Evolutionary conservation across 352 stramenopile species (phyloP), one percentile per base, ranked within the genome.

Genomic region (Phytophthora europaea): DNA sequence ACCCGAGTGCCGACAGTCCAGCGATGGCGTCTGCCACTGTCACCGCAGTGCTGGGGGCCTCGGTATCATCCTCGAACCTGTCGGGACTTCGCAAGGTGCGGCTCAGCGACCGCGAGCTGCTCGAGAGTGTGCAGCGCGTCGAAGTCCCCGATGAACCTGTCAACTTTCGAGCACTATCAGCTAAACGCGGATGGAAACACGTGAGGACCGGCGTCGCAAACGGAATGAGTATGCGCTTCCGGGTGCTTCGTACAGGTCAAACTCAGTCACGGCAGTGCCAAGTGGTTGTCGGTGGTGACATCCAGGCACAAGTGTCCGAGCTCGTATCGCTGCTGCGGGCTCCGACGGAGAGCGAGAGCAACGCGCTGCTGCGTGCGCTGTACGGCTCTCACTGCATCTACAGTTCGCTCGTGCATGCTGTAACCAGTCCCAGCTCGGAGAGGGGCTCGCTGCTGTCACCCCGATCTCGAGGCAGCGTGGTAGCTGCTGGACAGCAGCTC

Each of bases 381-480:
- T 77, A 62, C 26, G 56, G 64, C 16, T 66, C 67, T 26, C 59
- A 53, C 2, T 73, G 72, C 23, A 82, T 82, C 57, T 82, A 82
- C 64, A 78, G 75, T 38, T 82, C 75, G 18, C 53, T 82, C 4
- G 36, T 79, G 31, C 75, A 79, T 50, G 36, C 62, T 20, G 51
- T 71, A 20, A 22, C 40, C 16, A 50, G 40, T 10, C n/a, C 52
- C 6, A 54, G 20, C 26, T 60, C 60, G 18, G 65, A 68, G 13
- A 34, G 48, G 22, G 60, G 65, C 8, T 64, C 54, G 12, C 10
- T 77, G 43, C 13, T 53, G 36, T 60, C 61, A 16, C 55, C 51
- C 6, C 20, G 33, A 12, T 45, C 52, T 43, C 34, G n/a, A 63
- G n/a, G 36, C 15, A 67, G 45, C 20, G 36, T 18, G 12, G n/a